phyloP scores from a whole-genome alignment of 306 rosid genomes.

The Lathyrus aphaca region DNA sequence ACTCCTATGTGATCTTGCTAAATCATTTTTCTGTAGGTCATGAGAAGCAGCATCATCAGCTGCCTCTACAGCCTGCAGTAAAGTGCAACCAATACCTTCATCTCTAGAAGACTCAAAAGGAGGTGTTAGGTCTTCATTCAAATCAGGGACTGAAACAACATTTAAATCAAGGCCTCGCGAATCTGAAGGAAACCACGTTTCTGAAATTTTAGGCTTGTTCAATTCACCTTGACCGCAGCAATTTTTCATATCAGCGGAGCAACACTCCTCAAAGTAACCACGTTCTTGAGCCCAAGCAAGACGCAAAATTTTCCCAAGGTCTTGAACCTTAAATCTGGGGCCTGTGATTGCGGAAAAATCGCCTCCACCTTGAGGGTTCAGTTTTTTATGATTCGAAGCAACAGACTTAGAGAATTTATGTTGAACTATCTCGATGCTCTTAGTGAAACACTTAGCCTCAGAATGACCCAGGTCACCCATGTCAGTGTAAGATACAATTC shows the following conservation, averaged over 20 bases:
- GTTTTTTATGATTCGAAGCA: conserved; percentile 50
- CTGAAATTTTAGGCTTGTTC: conserved; percentile 60
- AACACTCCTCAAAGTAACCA: conserved; percentile 67
- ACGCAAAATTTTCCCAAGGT: conserved; percentile 77
- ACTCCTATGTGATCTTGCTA: conserved; percentile 86
- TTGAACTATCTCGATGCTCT: conserved; percentile 70
- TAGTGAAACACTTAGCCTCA: conserved; percentile 88
- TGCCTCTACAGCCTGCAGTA: conserved; percentile 78
- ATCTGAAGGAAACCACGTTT: conserved; percentile 60
- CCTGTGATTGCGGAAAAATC: conserved; percentile 50
- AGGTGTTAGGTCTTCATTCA: conserved; percentile 90
- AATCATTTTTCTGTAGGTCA: conserved; percentile 61
- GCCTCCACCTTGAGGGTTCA: conserved; percentile 50
- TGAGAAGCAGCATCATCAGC: conserved; percentile 86
- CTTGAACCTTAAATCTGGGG: conserved; percentile 85
- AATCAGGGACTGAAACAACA: conserved; percentile 85
- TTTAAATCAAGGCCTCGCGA: conserved; percentile 83
- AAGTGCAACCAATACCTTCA: conserved; percentile 82
- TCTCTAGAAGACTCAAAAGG: conserved; percentile 88
- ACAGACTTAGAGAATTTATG: conserved; percentile 44
- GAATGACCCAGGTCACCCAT: conserved; percentile 89
- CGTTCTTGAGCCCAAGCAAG: conserved; percentile 77
- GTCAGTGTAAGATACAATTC: conserved; percentile 73
- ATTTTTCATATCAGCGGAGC: conserved; percentile 62
- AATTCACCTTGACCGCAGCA: conserved; percentile 60